phyloP scores from a whole-genome alignment of 305 asterid genomes.

The Fraxinus platypoda region DNA sequence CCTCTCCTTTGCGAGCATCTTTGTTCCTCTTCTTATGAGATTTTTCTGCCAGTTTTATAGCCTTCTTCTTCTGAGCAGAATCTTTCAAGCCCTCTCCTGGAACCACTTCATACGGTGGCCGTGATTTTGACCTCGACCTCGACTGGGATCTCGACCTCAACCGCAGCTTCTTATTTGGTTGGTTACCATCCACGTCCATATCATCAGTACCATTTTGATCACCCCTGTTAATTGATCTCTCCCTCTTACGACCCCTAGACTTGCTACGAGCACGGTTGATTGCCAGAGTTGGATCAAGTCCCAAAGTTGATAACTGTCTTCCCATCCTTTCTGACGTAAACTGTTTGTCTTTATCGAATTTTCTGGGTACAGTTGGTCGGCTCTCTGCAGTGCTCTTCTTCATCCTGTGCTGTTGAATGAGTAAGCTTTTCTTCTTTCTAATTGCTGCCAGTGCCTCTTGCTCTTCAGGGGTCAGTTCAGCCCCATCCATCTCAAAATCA shows the following conservation, averaged over 20 bases:
- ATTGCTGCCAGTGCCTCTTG: conserved; percentile 58
- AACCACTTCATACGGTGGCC: neutral
- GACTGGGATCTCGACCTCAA: neutral
- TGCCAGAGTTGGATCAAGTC: neutral
- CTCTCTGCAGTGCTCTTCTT: neutral
- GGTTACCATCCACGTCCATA: neutral
- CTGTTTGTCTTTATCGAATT: neutral
- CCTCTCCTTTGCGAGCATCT: neutral
- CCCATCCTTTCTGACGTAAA: neutral
- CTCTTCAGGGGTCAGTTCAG: conserved; percentile 73
- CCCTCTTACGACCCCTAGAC: neutral
- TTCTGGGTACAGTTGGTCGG: neutral
- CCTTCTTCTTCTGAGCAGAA: neutral
- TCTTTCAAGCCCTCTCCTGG: neutral
- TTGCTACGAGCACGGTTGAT: neutral
- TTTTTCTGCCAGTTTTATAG: neutral
- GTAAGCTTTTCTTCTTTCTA: neutral
- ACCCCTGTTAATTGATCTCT: neutral
- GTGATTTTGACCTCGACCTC: neutral
- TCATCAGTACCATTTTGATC: neutral
- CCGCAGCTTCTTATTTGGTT: neutral
- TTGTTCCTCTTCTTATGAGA: neutral
- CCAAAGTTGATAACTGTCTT: neutral
- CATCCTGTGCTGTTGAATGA: neutral
- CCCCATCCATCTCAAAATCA: conserved; percentile 77